phyloP scores from a whole-genome alignment of 495 filamentous ascomycete genomes.

The Penicillium mononematosum region DNA sequence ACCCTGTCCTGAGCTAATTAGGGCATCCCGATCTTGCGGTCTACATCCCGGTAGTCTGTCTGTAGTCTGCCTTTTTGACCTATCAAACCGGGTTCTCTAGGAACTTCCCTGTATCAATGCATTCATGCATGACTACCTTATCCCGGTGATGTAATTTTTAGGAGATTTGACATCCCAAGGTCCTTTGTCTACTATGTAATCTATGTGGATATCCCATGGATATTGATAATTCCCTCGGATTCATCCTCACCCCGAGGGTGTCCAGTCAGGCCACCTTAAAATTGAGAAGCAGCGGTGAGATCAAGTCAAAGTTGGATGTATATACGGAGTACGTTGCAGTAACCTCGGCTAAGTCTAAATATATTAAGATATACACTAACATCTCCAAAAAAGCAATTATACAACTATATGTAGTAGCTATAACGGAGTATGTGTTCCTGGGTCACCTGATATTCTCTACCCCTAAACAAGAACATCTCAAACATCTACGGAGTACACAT shows the following conservation, averaged over 20 bases:
- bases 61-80: neutral
- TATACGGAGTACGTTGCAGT: no score
- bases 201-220: no score
- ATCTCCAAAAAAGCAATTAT: conserved; percentile 1
- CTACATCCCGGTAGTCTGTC: neutral
- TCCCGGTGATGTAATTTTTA: neutral
- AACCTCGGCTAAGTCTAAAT: no score
- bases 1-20: neutral
- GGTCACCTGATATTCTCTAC: conserved; percentile 2
- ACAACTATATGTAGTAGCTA: neutral
- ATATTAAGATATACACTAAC: no score
- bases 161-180: neutral
- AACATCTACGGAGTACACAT: no score
- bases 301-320: neutral
- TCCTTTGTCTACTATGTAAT: conserved; percentile 1
- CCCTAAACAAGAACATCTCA: no score
- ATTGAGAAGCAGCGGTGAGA: conserved; percentile 7
- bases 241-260: neutral
- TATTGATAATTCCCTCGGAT: no score
- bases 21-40: conserved; percentile 7
- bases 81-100: neutral
- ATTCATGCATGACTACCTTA: neutral
- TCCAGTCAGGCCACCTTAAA: neutral
- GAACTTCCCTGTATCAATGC: neutral
- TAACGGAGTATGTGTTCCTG: no score